Base-by-base conservation (phyloP, 169 alveolate species). In the Blepharisma undulans region DNA sequence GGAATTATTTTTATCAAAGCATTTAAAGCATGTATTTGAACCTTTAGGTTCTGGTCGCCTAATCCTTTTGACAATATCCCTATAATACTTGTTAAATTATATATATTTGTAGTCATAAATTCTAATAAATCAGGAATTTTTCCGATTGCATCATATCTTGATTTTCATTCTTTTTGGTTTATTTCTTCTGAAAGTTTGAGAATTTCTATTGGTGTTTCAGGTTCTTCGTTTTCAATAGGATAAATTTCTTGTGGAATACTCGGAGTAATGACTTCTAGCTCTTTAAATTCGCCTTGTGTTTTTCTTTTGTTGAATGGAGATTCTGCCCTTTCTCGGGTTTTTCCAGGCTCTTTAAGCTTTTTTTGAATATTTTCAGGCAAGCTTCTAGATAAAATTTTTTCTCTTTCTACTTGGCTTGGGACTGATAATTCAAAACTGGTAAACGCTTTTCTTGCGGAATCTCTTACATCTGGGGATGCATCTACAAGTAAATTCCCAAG, bases 381-480 rank as follows among this genome's bases (percentile, higher is more conserved):
- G 27, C 71, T 22, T 22, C 78, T 33, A 16, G 27, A 32, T 22
- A 82, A 72, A 32, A 82, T 21, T 21, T 21, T 21, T 25, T 82
- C 89, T 21, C 25, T 19, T n/a, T 22, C 36, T 0, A 21, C 36
- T 60, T 82, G 76, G n/a, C 34, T 33, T 33, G 34, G 32, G 18
- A 82, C 7, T 5, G 36, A n/a, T 21, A 19, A 21, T 4, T 21
- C 29, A 34, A 82, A 59, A 21, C 27, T 33, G 5, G 29, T 59
- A 22, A 60, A 86, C 1, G 84, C 80, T 29, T 16, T 8, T 5
- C 59, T 22, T 7, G 84, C 84, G 5, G 84, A 60, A n/a, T 86
- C 34, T 72, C 91, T 86, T 5, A 86, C 91, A 19, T 86, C 91
- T n/a, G 66, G 18, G 27, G 91, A 60, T 19, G 91, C 91, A 71